Evolutionary conservation across 352 stramenopile species (phyloP), one percentile per base, ranked within the genome.

Genomic region (Plasmopara halstedii): DNA sequence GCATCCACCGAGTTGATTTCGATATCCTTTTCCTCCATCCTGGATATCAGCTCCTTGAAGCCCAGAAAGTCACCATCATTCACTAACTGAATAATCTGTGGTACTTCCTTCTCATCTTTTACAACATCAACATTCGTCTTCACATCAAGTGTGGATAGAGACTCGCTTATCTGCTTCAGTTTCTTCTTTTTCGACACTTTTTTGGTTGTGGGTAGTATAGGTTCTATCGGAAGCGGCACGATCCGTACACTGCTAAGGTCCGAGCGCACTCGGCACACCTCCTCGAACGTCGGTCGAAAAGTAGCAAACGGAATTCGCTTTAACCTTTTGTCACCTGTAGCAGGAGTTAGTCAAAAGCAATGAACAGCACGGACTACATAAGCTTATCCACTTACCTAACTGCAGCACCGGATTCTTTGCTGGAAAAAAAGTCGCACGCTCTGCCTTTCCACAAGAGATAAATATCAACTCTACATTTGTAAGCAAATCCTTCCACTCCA

Each of bases 211-310:
- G 22, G 40, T 4, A 55, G 37, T 0, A 49, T 19, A 0, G 37
- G 26, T 35, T 52, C 53, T 13, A 63, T 35, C 26, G 63, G 48
- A n/a, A 89, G 53, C 3, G 76, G 75, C 21, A 69, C 61, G 46
- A 86, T 85, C 2, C 68, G 65, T 14, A 86, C 70, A 31, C 73
- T 88, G 49, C 63, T 71, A 3, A 89, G 62, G 22, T 88, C 81
- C 0, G 72, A 72, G 11, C 75, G 75, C 9, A 91, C 78, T 36
- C 80, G 70, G 25, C 78, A 88, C 5, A 90, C 64, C 46, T 95
- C 84, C 44, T 93, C 76, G 26, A 93, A 90, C 15, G 83, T 94
- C n/a, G 84, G 84, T 13, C 79, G 67, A 42, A 83, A 84, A 6
- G 81, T 94, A 46, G 72, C 73, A 51, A 95, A 93, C 6, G 84